These are phyloP conservation scores for Tanozyma kutaoensis DNA, from an alignment of 805 yeast species.

Conservation along the genomic window DNA sequence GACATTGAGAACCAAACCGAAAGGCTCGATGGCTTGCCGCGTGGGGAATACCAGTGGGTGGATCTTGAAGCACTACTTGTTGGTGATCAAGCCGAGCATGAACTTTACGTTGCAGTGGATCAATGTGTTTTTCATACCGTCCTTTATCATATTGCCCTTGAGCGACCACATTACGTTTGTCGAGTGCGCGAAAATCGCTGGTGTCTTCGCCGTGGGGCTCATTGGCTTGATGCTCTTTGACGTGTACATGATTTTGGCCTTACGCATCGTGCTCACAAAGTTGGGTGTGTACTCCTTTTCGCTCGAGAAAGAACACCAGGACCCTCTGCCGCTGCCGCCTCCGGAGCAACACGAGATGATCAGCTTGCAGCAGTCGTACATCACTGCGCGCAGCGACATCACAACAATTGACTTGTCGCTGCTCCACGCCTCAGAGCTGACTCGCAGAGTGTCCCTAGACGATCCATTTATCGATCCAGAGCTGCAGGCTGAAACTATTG, in stretches of 20 bases:
- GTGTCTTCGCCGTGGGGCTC: constrained; percentile 58
- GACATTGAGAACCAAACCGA: constrained; percentile 1
- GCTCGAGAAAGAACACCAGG: neutral
- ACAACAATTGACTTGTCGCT: constrained; percentile 22
- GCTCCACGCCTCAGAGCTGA: no score
- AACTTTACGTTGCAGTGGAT: constrained; percentile 68
- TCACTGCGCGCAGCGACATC: constrained; percentile 15
- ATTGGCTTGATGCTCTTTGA: constrained; percentile 31
- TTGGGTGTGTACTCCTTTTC: constrained; percentile 2
- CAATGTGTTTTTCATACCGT: constrained; percentile 65
- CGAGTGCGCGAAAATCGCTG: constrained; percentile 65
- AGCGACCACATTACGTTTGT: constrained; percentile 49
- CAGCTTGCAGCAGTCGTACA: constrained; percentile 2
- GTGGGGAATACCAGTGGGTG: constrained; percentile 6
- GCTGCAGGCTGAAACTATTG: no score
- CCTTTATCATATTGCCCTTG: constrained; percentile 59
- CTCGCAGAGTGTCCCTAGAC: no score
- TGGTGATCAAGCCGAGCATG: constrained; percentile 42
- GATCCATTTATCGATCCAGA: no score
- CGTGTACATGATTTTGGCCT: constrained; percentile 21
- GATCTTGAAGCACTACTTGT: constrained; percentile 17
- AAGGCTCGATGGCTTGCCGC: neutral
- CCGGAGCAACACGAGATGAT: no score
- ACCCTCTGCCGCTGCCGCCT: no score
- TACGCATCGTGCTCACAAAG: constrained; percentile 7